Evolutionary conservation across 305 asterid genomes (phyloP).

Genomic region (Nicotiana rustica): DNA sequence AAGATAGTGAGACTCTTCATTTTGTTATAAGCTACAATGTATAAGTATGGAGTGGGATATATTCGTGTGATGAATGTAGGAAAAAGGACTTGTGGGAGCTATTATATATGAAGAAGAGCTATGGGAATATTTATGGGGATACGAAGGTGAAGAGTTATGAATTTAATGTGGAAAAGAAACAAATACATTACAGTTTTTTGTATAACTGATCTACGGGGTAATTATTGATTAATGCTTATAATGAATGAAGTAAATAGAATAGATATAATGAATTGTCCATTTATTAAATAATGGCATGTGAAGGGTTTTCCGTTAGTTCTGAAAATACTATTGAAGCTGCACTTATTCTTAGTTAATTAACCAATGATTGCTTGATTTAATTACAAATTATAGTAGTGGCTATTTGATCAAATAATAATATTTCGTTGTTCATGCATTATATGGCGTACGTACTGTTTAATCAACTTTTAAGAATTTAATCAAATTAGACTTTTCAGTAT

Average conservation of each 20-base stretch:
- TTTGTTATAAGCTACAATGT: not conserved
- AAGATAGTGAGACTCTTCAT: slow-evolving; percentile 23
- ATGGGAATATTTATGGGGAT: not conserved
- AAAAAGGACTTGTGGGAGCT: slow-evolving; percentile 9
- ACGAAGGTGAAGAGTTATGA: slow-evolving; percentile 14
- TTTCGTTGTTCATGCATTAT: not conserved
- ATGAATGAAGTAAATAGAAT: not conserved
- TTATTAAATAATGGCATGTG: slow-evolving; percentile 3
- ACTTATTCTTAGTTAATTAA: not conserved
- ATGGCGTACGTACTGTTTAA: not conserved
- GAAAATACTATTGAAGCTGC: not conserved
- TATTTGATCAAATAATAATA: not conserved
- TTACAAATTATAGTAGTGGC: not conserved
- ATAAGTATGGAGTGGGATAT: not conserved
- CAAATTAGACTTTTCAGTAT: not conserved
- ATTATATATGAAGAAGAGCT: not conserved
- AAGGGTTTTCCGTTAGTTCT: not conserved
- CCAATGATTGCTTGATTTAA: not conserved
- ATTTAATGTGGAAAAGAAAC: not conserved
- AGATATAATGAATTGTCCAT: not conserved
- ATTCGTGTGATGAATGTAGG: not conserved
- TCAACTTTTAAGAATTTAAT: not conserved
- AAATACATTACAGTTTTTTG: not conserved
- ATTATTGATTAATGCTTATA: not conserved
- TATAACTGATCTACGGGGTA: not conserved